phyloP scores from a whole-genome alignment of 768 basidiomycete genomes.

The Termitomyces sp. region DNA sequence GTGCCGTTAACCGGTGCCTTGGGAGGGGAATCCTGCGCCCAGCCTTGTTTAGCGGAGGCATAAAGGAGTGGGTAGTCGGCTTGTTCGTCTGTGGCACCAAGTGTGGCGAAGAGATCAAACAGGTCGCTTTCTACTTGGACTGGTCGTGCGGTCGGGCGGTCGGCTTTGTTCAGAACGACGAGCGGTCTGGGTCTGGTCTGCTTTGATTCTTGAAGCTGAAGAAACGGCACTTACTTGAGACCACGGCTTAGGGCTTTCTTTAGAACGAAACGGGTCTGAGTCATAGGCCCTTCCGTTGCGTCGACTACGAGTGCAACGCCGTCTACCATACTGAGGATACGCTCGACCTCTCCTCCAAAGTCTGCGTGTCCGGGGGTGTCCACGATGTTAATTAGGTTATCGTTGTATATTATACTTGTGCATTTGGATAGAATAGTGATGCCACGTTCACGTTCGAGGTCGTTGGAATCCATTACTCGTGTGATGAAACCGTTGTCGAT shows the following conservation, averaged over 20 bases:
- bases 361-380: constrained; percentile 63
- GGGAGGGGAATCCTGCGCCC: constrained; percentile 31
- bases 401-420: constrained; percentile 45
- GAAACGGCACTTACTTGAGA: constrained; percentile 26
- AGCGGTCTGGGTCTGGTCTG: constrained; percentile 27
- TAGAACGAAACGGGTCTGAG: constrained; percentile 51
- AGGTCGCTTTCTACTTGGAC: constrained; percentile 45
- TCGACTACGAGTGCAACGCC: constrained; percentile 57
- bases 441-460: constrained; percentile 53
- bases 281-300: constrained; percentile 58
- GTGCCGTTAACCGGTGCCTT: constrained; percentile 12
- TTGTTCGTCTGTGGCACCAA: constrained; percentile 47
- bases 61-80: constrained; percentile 48
- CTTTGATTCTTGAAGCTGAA: not conserved
- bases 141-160: constrained; percentile 37
- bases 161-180: constrained; percentile 48
- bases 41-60: constrained; percentile 46
- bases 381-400: constrained; percentile 51
- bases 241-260: constrained; percentile 40
- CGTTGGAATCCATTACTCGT: constrained; percentile 48
- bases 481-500: constrained; percentile 36
- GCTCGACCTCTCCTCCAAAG: constrained; percentile 60
- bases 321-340: constrained; percentile 57
- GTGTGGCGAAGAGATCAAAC: constrained; percentile 46
- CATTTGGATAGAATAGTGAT: constrained; percentile 60